Evolutionary conservation across 2,329 filamentous ascomycete genomes (phyloP).

Genomic region (Arthrobotrys iridis): DNA sequence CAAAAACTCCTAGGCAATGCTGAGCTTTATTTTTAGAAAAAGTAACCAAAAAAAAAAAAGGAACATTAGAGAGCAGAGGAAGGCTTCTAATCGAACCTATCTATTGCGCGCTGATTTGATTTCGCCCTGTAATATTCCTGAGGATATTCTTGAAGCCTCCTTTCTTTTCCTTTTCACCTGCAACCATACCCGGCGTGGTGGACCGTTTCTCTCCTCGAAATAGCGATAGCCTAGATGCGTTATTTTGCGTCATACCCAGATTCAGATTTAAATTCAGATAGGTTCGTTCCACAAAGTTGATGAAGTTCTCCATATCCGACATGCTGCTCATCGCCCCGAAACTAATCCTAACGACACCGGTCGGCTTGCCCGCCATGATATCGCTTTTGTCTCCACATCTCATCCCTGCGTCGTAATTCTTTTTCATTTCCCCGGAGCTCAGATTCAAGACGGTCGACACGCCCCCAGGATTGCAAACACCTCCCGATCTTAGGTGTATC

Average conservation of each 20-base stretch:
- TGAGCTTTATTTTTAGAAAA: too few relatives aligned
- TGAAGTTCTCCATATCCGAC: constrained; percentile 66
- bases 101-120: not conserved
- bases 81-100: too few relatives aligned
- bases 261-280: constrained; percentile 59
- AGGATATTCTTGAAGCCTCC: constrained; percentile 7
- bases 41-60: constrained; percentile 2
- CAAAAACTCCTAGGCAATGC: too few relatives aligned
- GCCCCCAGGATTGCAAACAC: constrained; percentile 68
- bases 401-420: constrained; percentile 69
- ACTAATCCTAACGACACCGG: constrained; percentile 71
- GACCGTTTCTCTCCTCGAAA: not conserved
- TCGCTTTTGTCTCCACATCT: constrained; percentile 69
- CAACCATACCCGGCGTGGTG: not conserved
- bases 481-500: constrained; percentile 72
- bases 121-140: constrained; percentile 21
- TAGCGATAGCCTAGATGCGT: not conserved
- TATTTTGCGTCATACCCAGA: not conserved
- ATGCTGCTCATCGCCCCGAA: constrained; percentile 71
- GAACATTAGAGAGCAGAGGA: too few relatives aligned
- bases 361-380: constrained; percentile 67
- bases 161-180: constrained; percentile 3
- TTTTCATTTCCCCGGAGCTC: constrained; percentile 67
- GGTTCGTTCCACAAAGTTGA: constrained; percentile 64
- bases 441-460: constrained; percentile 65